Conservation (phyloP, 1,284 basidiomycete genomes). For the Chiua sp. region DNA sequence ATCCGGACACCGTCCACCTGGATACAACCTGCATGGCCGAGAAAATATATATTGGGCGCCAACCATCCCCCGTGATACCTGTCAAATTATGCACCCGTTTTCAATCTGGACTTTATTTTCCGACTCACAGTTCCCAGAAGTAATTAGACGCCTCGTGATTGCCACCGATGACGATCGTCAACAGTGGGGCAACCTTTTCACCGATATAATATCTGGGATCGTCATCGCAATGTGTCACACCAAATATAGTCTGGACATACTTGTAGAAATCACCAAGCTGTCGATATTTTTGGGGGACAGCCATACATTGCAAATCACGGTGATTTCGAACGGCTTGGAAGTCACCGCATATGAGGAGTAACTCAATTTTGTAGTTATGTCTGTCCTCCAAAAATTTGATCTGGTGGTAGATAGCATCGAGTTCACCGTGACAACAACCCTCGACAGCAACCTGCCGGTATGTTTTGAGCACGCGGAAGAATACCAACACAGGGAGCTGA, state of each 20-base stretch:
- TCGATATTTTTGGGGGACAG: slow-evolving; percentile 91
- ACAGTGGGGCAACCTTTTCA: slow-evolving; percentile 77
- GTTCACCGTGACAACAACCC: slow-evolving; percentile 94
- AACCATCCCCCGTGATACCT: slow-evolving; percentile 97
- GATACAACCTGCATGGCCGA: slow-evolving; percentile 92
- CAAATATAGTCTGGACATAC: slow-evolving; percentile 41
- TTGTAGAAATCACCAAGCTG: slow-evolving; percentile 85
- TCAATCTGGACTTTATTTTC: neutral
- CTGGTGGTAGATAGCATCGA: slow-evolving; percentile 87
- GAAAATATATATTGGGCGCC: slow-evolving; percentile 96
- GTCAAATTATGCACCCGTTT: slow-evolving; percentile 3
- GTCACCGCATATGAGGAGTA: slow-evolving; percentile 94
- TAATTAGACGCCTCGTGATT: slow-evolving; percentile 99
- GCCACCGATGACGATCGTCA: slow-evolving; percentile 96
- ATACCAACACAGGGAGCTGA: slow-evolving; percentile 1
- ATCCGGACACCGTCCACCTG: slow-evolving; percentile 88
- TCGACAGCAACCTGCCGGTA: slow-evolving; percentile 80
- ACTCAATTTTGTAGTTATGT: slow-evolving; percentile 75
- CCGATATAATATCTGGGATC: slow-evolving; percentile 83
- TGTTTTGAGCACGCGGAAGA: slow-evolving; percentile 2
- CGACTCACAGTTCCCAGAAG: slow-evolving; percentile 90
- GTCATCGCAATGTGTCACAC: neutral
- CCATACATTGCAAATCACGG: slow-evolving; percentile 88
- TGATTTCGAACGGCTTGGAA: slow-evolving; percentile 93
- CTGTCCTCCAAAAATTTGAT: slow-evolving; percentile 67